Base-by-base conservation (phyloP, 345 rosid genomes). In the Leavenworthia alabamica region DNA sequence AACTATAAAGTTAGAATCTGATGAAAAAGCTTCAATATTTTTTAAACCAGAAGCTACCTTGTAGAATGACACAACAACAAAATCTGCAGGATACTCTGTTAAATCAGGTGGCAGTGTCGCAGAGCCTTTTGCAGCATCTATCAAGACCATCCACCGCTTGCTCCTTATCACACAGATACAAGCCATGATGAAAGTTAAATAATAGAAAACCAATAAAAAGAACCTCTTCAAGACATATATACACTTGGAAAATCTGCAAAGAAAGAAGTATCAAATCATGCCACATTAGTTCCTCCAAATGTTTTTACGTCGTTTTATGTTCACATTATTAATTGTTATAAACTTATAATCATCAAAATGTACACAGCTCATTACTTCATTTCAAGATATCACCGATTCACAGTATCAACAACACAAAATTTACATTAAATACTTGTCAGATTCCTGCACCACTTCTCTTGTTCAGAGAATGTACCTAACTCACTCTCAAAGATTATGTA, bases 121-220 rank as follows among this genome's bases (percentile, higher is more conserved):
- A 80, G 77, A 85, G 63, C 98, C 98, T 79, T 92, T 92, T 57
- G 98, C 98, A 77, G 98, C 96, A 82, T 92, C 98, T 61, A 92
- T 75, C 75, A 89, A 71, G 62, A 89, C 86, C 97, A 89, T 82
- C 96, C 95, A 89, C 39, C 50, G 72, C 26, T 84, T 81, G 82
- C 94, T 89, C 70, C 31, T 64, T 42, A 7, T 29, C 17, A 32
- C 29, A 64, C 13, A 23, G 9, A 15, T 5, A 64, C 35, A 39
- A 20, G 62, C 10, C 43, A 70, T 11, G 45, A 46, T 28, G 63
- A 33, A 40, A 28, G 29, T 28, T 13, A 70, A 28, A 45, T 16
- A 23, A 45, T 3, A 13, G 41, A 62, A 47, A 52, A 33, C 24
- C 24, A 67, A 40, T 10, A 23, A 61, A 28, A 62, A 3, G 13